Base-by-base conservation (phyloP, 257 asterid species). In the Jaltomata sinuosa region DNA sequence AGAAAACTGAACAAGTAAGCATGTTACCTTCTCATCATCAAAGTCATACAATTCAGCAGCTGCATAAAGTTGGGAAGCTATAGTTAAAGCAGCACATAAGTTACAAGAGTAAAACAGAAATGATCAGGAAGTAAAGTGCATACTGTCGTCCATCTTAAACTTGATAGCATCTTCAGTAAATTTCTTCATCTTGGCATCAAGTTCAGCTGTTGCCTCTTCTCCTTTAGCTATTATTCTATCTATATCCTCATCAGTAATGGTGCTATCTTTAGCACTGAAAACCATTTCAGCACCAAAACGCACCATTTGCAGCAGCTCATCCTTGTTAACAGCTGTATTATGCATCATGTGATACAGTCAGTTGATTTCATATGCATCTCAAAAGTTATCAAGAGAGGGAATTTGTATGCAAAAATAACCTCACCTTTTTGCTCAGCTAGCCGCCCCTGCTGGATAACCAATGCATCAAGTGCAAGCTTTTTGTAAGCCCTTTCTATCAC, bases 211-310 rank as follows among this genome's bases (percentile, higher is more conserved):
- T 54, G 84, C 71, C 74, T 80, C 74, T 80, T 80, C 84, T 80
- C 84, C 84, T 40, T 57, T 80, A 57, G 84, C 84, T 8, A 80
- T 80, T 55, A 80, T 80, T 40, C 74, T 80, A 57, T 80, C 84
- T 55, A 80, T 57, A 80, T 80, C 84, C 72, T 57, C 84, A 57
- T 80, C 84, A 34, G 84, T 80, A 61, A 80, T 80, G 34, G 99
- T 97, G 91, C 99, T 95, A 88, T 97, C 99, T 89, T 97, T 97
- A 87, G 98, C 95, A 85, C 98, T 95, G 93, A 97, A 97, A 87
- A 97, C 99, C 99, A 97, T 97, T 92, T 95, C 99, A 85, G 99
- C 99, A 86, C 99, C 99, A 89, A 95, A 97, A 83, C 99, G 92
- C 87, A 97, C 99, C 99, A 95, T 97, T 89, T 97, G 99, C 83